Evolutionary conservation across 2,329 filamentous ascomycete genomes (phyloP), one percentile per base, ranked within the genome.

Genomic region (Fusarium neocosmosporiellum): DNA sequence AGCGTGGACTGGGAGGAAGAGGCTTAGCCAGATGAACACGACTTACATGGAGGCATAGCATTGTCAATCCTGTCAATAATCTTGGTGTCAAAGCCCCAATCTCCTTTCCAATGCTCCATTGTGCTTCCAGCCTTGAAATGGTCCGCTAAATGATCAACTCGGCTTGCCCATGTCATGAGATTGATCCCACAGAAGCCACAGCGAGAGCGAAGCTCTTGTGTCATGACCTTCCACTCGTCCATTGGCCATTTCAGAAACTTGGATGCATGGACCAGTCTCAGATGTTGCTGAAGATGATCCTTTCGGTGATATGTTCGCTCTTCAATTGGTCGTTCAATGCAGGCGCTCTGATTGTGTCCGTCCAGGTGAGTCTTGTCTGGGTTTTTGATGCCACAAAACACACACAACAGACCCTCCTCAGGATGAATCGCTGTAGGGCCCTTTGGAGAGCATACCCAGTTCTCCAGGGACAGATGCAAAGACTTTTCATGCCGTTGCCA

Each of bases 401-500:
- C 82, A 63, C 84, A 72, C 7, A 65, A 31, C 14, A 70, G 50
- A 53, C 74, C 50, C 59, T 72, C 39, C 80, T 81, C n/a, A 82
- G 80, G 53, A 84, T 83, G n/a, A 81, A 80, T 7, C 82, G 83
- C 5, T 3, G 71, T 73, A 11, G 69, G 75, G 0, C 82, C 82
- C 3, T 69, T 53, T 0, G 83, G 83, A 4, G 80, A 81, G 36
- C 81, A 88, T 63, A 83, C 83, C 88, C 80, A 89, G 27, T 75
- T 82, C 79, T 81, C 84, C 0, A 85, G 84, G 27, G 82, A 87
- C 62, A 80, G 81, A 78, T 80, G 87, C 63, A 83, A 83, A 66
- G 83, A 82, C 43, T 83, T 85, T 68, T 89, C 87, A 68, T 89
- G 87, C n/a, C 87, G 79, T 43, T 84, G 83, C 84, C 84, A 86